Percentiles rank a stretch among this genome's conserved stretches.
Evolutionary conservation across 805 yeast genomes (phyloP).

Genomic region (Sungouiella blattae): DNA sequence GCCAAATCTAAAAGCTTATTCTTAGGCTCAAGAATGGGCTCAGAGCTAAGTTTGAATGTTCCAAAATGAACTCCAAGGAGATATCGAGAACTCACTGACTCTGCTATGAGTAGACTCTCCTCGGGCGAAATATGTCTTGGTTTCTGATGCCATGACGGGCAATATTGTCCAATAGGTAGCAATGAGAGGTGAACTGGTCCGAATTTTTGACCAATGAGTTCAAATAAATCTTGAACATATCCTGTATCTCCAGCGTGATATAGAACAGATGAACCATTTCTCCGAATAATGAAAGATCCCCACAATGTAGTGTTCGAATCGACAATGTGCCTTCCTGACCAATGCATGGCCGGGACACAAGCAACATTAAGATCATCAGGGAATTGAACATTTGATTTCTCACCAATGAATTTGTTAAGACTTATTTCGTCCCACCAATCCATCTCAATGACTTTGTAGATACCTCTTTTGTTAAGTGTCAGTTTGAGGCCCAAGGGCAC

Average conservation of each 20-base stretch:
- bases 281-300: slow-evolving; percentile 78
- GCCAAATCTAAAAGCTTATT: slow-evolving; percentile 50
- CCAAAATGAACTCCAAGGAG: slow-evolving; percentile 97
- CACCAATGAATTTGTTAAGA: slow-evolving; percentile 39
- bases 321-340: slow-evolving; percentile 84
- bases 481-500: slow-evolving; percentile 78
- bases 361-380: slow-evolving; percentile 68
- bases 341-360: slow-evolving; percentile 93
- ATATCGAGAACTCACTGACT: slow-evolving; percentile 55
- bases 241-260: slow-evolving; percentile 98
- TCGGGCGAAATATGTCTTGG: slow-evolving; percentile 84
- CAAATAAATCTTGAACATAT: slow-evolving; percentile 69
- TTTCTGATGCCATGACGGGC: slow-evolving; percentile 90
- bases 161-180: slow-evolving; percentile 92
- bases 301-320: slow-evolving; percentile 82
- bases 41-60: slow-evolving; percentile 85
- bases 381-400: slow-evolving; percentile 10
- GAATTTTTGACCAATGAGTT: slow-evolving; percentile 56
- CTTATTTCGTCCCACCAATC: slow-evolving; percentile 80
- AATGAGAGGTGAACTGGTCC: slow-evolving; percentile 62
- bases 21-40: slow-evolving; percentile 83
- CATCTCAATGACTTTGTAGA: slow-evolving; percentile 66
- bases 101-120: slow-evolving; percentile 68
- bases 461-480: slow-evolving; percentile 56
- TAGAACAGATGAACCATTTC: slow-evolving; percentile 65